Percentiles rank a stretch among this genome's conserved stretches.
Evolutionary conservation across 2,329 filamentous ascomycete species (phyloP).

Genomic region (Helotiales sp.): DNA sequence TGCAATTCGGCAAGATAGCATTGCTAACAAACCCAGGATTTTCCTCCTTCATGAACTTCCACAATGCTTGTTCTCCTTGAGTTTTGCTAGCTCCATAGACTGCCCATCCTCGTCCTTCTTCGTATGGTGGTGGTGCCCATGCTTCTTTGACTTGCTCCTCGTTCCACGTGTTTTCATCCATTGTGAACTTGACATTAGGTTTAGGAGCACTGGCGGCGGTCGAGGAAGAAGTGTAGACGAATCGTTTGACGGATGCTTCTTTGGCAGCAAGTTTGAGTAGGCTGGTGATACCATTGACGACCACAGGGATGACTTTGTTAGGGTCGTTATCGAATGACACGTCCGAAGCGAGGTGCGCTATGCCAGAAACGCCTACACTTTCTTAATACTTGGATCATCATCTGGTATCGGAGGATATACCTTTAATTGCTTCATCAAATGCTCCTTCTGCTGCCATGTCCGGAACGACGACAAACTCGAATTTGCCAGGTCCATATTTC

Average conservation of each 20-base stretch:
- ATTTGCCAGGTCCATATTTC: conserved; percentile 36
- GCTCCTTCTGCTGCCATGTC: conserved; percentile 34
- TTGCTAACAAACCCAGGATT: conserved; percentile 33
- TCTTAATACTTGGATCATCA: too few species aligned
- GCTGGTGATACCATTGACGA: conserved; percentile 31
- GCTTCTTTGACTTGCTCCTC: conserved; percentile 36
- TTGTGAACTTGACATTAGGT: conserved; percentile 22
- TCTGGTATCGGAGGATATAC: not conserved
- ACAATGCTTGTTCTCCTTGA: conserved; percentile 39
- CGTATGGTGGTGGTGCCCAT: conserved; percentile 40
- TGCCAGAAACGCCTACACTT: conserved; percentile 31
- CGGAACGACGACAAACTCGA: conserved; percentile 37
- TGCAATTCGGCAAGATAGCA: conserved; percentile 24
- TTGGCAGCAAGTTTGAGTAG: conserved; percentile 39
- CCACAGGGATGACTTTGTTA: conserved; percentile 40
- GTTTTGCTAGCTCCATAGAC: conserved; percentile 43
- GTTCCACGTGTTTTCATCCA: conserved; percentile 38
- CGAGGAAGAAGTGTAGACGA: conserved; percentile 41
- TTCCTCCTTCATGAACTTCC: conserved; percentile 40
- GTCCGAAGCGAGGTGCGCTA: conserved; percentile 42
- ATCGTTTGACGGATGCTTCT: conserved; percentile 38
- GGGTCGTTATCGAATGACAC: conserved; percentile 39
- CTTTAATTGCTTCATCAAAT: conserved; percentile 29
- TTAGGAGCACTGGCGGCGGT: conserved; percentile 26
- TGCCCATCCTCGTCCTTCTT: not conserved